Base-by-base conservation (phyloP, 371 early-diverging fungal species). In the Phascolomyces articulosus region DNA sequence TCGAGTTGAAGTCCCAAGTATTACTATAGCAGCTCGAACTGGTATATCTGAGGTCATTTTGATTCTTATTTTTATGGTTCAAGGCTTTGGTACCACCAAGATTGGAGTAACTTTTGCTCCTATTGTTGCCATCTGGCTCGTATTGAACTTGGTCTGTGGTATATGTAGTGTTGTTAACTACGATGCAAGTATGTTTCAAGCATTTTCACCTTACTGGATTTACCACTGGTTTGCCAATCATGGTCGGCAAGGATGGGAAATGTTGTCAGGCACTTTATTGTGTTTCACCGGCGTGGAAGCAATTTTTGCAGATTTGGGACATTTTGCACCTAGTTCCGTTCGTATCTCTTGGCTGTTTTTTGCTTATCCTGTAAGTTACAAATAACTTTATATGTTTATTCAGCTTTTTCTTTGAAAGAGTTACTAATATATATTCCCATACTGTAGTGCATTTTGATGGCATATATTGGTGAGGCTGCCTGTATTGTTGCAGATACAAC, bases 221-320 rank as follows among this genome's bases (percentile, higher is more conserved):
- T 70, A 69, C 56, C 26, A 66, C 23, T 74, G 67, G 55, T 75
- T 78, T 58, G 64, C 57, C 8, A 26, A 61, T 2, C 64, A 66
- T 24, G 77, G 72, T 3, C 28, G 28, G 10, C 29, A 64, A 3
- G 71, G 69, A 2, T 74, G 66, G 69, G 47, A 60, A 49, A 80
- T 72, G 24, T 72, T 85, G 47, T 75, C 75, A 3, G 79, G 79
- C 53, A 70, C 73, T 31, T 48, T 75, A 11, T 60, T 86, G 13
- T 63, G 85, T 0, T 60, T 87, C 23, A 75, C 82, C 2, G 85
- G 86, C 40, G 82, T 79, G 1, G 88, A 85, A 65, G 80, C 82
- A 10, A 60, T 85, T 58, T 84, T 74, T 61, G 80, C 85, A 29
- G 87, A 87, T 65, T 62, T 85, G 60, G 85, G 85, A 8, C 87